Evolutionary conservation across 768 basidiomycete species (phyloP), one percentile per base, ranked within the genome.

Genomic region (Rossbeevera mucosa): DNA sequence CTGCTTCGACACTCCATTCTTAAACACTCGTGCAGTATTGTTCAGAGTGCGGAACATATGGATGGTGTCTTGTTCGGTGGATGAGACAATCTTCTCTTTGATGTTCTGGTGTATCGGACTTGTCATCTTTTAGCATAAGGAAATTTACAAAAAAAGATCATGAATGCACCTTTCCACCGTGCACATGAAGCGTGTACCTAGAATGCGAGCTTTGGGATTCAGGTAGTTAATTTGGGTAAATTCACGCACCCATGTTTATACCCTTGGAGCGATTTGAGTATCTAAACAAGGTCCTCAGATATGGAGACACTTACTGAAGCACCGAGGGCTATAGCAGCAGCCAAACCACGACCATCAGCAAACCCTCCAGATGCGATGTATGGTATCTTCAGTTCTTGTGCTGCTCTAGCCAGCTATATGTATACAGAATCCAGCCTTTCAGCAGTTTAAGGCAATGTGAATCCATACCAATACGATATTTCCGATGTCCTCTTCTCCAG

Each of bases 401-500:
- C 89, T 1, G 94, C 91, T 48, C 91, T 80, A 2, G 94, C 92
- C 44, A 96, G 77, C 91, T 93, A 44, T 3, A 30, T 12, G 55
- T 93, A 44, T 1, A 36, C 12, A 55, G 6, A 14, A 44, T 44
- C 49, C 25, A 50, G 45, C n/a, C 16, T 43, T 44, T 28, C 30
- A 30, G 28, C 21, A 24, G 54, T 30, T 5, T 36, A 9, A 33
- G 26, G 25, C n/a, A 26, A 36, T 12, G 7, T 12, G 21, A 25
- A 16, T 3, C 14, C 66, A 44, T 58, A 91, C 91, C 72, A 96
- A 70, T 3, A 96, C 87, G 21, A 95, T 62, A 4, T 88, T 89
- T 3, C 90, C 89, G 21, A 96, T 88, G 64, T 96, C 94, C 40
- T 95, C 90, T 64, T 96, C 94, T 55, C 94, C 94, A 16, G 92